Conservation (phyloP, 371 early-diverging fungal species). For the Mortierella sp. region DNA sequence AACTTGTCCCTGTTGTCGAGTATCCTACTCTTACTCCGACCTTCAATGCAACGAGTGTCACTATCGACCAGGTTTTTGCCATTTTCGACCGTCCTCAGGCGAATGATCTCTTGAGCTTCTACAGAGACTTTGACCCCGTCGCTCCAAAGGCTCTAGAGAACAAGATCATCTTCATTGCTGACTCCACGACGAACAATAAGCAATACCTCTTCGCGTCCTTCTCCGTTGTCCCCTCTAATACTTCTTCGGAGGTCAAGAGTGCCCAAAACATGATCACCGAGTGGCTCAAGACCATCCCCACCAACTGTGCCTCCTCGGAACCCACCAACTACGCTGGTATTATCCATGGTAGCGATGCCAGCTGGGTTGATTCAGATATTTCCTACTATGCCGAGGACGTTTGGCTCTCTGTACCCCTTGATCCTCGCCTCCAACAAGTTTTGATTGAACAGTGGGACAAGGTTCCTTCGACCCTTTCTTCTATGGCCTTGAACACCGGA, state of each 20-base stretch:
- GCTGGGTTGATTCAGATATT: constrained; percentile 42
- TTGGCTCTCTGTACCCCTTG: constrained; percentile 50
- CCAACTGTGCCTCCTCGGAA: constrained; percentile 49
- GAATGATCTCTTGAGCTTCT: constrained; percentile 34
- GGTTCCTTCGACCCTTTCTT: constrained; percentile 46
- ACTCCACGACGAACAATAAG: constrained; percentile 35
- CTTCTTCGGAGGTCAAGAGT: constrained; percentile 31
- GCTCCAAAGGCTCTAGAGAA: constrained; percentile 52
- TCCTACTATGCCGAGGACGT: constrained; percentile 53
- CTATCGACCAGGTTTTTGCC: constrained; percentile 51
- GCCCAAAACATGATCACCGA: constrained; percentile 38
- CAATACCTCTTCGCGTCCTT: constrained; percentile 52
- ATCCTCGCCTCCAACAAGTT: constrained; percentile 32
- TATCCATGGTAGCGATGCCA: constrained; percentile 35
- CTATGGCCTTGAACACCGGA: constrained; percentile 53
- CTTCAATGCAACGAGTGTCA: constrained; percentile 33
- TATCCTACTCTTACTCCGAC: constrained; percentile 36
- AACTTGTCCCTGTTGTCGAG: constrained; percentile 36
- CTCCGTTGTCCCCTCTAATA: constrained; percentile 43
- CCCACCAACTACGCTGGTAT: constrained; percentile 31
- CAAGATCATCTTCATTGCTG: constrained; percentile 48
- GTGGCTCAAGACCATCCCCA: constrained; percentile 48
- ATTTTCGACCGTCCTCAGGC: constrained; percentile 54
- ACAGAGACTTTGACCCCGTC: constrained; percentile 29
- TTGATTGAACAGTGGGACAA: constrained; percentile 51